These are phyloP conservation scores for Aspergillus leporis DNA, from an alignment of 495 filamentous ascomycete species.

Conservation along the genomic window DNA sequence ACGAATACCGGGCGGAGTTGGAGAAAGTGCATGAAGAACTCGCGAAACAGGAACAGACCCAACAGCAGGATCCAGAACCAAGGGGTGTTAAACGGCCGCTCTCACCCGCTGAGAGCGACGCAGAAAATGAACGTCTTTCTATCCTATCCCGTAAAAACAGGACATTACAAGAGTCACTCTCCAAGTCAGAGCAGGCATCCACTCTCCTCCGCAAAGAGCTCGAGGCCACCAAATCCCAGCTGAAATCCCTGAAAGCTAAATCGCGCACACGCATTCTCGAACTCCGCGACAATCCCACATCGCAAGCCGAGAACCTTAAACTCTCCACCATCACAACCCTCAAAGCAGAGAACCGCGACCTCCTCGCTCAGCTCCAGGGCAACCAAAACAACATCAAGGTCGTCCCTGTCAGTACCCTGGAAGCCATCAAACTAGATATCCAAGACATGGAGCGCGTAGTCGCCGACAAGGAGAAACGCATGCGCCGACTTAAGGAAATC, in stretches of 20 bases:
- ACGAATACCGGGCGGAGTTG: slow-evolving; percentile 84
- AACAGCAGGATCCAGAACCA: slow-evolving; percentile 33
- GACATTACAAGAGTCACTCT: slow-evolving; percentile 74
- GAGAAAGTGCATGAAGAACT: slow-evolving; percentile 71
- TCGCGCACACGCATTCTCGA: slow-evolving; percentile 84
- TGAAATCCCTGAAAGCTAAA: slow-evolving; percentile 67
- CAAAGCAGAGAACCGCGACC: slow-evolving; percentile 78
- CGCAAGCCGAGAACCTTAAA: slow-evolving; percentile 79
- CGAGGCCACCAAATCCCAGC: slow-evolving; percentile 66
- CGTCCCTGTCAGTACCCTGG: slow-evolving; percentile 75
- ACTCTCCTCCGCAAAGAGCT: slow-evolving; percentile 73
- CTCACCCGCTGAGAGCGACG: slow-evolving; percentile 65
- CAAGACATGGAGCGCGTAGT: slow-evolving; percentile 68
- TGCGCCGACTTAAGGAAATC: slow-evolving; percentile 82
- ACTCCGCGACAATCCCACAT: slow-evolving; percentile 85
- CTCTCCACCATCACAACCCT: slow-evolving; percentile 72
- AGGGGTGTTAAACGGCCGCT: slow-evolving; percentile 43
- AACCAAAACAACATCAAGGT: slow-evolving; percentile 44
- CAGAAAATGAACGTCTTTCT: slow-evolving; percentile 74
- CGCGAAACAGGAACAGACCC: slow-evolving; percentile 55
- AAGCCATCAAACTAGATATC: slow-evolving; percentile 70
- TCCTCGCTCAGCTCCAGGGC: slow-evolving; percentile 73
- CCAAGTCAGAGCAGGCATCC: slow-evolving; percentile 63
- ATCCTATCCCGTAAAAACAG: slow-evolving; percentile 82
- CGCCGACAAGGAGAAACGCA: slow-evolving; percentile 82